Evolutionary conservation across 2,329 filamentous ascomycete genomes (phyloP), one percentile per base, ranked within the genome.

Genomic region (Ophiostoma piceae): DNA sequence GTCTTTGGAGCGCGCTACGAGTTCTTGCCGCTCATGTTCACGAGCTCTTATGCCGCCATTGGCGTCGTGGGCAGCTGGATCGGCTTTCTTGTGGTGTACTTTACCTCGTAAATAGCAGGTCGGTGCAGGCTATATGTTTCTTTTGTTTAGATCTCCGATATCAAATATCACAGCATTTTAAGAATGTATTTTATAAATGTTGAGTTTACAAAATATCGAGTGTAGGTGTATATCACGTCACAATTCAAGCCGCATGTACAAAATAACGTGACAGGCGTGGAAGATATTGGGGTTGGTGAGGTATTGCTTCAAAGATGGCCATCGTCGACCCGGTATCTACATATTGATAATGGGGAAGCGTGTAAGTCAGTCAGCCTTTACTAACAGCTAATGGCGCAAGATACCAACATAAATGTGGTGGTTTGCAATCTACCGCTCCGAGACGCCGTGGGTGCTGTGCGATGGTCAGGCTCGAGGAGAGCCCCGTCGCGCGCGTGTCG

Each of bases 1-100:
- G 81, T 96, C 4, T 97, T 97, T 80, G 93, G 93, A 0, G 85
- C 88, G 76, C 87, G 83, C 73, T 92, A 91, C 75, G 92, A 97
- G 79, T 99, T 98, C 79, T 80, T 99, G 69, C 95, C 95, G 35
- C 82, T 98, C 75, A 98, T 99, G 94, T 95, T 98, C 77, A 97
- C 90, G 74, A 98, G 94, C 82, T 91, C 92, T 14, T 99, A 98
- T 79, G 92, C 91, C 43, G 95, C 95, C 4, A 83, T 98, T 71
- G 95, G 95, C n/a, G 94, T 98, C 0, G 88, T 97, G 22, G 93
- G 92, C 2, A 98, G 95, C 80, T 98, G 94, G 94, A 76, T 97
- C 57, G 94, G 95, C 11, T 97, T 97, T 78, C 87, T 94, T 82
- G 91, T 96, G 41, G 93, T 98, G 67, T 98, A 94, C 80, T 94